Evolutionary conservation across 2,329 filamentous ascomycete genomes (phyloP).

Genomic region (Cladophialophora psammophila): DNA sequence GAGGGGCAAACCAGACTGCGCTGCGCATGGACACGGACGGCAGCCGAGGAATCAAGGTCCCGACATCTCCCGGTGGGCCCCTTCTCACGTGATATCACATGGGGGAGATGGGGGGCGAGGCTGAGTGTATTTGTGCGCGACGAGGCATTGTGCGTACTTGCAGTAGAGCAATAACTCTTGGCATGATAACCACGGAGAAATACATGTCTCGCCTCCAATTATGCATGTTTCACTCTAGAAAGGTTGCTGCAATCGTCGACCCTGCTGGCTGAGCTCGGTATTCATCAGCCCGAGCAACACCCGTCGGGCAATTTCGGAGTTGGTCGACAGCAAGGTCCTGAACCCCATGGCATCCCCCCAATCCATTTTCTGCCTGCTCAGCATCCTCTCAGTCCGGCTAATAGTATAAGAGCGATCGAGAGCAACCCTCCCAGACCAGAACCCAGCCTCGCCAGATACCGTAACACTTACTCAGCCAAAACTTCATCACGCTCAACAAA

Average conservation of each 20-base stretch:
- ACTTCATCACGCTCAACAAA: background rate
- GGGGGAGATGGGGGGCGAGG: background rate
- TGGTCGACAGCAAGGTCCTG: background rate
- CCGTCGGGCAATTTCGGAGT: background rate
- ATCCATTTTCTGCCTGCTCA: background rate
- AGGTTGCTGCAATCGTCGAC: background rate
- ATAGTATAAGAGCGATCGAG: background rate
- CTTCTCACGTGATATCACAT: background rate
- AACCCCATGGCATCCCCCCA: background rate
- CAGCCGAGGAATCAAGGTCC: constrained; percentile 16
- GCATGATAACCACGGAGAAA: background rate
- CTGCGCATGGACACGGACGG: constrained; percentile 5
- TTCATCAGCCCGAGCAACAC: background rate
- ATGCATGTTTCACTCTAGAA: background rate
- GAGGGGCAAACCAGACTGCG: constrained; percentile 8
- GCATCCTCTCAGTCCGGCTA: background rate
- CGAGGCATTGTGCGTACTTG: background rate
- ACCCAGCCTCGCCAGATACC: background rate
- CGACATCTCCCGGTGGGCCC: constrained; percentile 17
- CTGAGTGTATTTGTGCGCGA: background rate
- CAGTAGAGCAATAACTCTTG: background rate
- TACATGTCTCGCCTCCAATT: background rate
- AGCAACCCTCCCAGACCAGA: background rate
- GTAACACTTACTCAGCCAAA: constrained; percentile 10
- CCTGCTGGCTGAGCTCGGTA: background rate